Percentiles rank a stretch among this genome's conserved stretches.
phyloP scores from a whole-genome alignment of 352 stramenopile species.

The Hyaloperonospora arabidopsidis region DNA sequence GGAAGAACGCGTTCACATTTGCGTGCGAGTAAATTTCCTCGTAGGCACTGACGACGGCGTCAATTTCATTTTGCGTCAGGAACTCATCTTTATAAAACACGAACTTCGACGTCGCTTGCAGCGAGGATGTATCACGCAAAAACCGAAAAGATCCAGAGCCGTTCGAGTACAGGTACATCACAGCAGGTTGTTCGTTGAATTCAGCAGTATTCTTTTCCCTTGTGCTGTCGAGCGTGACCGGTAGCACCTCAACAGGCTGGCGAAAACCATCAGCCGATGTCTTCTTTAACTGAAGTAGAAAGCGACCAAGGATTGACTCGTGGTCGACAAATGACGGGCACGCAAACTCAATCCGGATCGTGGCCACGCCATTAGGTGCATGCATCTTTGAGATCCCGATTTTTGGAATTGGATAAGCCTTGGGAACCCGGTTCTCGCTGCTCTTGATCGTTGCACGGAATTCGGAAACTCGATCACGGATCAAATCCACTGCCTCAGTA shows the following conservation, averaged over 20 bases:
- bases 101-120: slow-evolving; percentile 45
- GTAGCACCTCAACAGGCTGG: slow-evolving; percentile 53
- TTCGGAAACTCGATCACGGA: slow-evolving; percentile 68
- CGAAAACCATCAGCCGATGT: slow-evolving; percentile 8
- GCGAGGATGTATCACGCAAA: slow-evolving; percentile 40
- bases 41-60: slow-evolving; percentile 76
- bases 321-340: slow-evolving; percentile 71
- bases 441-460: slow-evolving; percentile 72
- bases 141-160: slow-evolving; percentile 82
- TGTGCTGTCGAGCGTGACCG: slow-evolving; percentile 26
- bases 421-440: slow-evolving; percentile 58
- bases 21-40: slow-evolving; percentile 78
- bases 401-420: slow-evolving; percentile 75
- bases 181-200: slow-evolving; percentile 57
- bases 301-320: slow-evolving; percentile 62
- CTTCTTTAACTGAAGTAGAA: slow-evolving; percentile 52
- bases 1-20: slow-evolving; percentile 70
- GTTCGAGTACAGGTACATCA: slow-evolving; percentile 66
- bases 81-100: slow-evolving; percentile 86
- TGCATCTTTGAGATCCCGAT: slow-evolving; percentile 73
- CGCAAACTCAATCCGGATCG: slow-evolving; percentile 77
- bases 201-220: slow-evolving; percentile 55
- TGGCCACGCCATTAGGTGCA: slow-evolving; percentile 74
- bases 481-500: slow-evolving; percentile 50
- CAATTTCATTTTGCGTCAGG: slow-evolving; percentile 55